Evolutionary conservation across 257 asterid species (phyloP).

Genomic region (Lithospermum erythrorhizon): DNA sequence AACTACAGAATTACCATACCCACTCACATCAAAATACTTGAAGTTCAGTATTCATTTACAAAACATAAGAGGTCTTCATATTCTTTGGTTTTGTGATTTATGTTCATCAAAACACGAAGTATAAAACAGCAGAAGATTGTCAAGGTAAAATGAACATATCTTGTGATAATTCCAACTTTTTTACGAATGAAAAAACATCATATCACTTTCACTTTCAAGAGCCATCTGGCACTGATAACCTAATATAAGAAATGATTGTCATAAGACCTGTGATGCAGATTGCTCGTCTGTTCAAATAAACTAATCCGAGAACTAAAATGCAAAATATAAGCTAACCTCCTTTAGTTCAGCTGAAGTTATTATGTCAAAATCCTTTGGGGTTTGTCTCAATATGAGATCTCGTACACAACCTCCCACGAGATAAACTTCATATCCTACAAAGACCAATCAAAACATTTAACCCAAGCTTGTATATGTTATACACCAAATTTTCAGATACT

Average conservation of each 20-base stretch:
- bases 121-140: too few species aligned
- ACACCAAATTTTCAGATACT: not conserved
- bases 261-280: not conserved
- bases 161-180: not conserved
- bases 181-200: too few species aligned
- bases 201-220: not conserved
- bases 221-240: not conserved
- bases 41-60: too few species aligned
- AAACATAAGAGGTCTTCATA: too few species aligned
- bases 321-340: constrained; percentile 31
- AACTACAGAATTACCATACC: too few species aligned
- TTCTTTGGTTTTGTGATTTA: too few species aligned
- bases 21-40: too few species aligned
- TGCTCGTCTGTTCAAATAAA: not conserved
- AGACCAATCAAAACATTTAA: constrained; percentile 4
- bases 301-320: not conserved
- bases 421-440: constrained; percentile 72
- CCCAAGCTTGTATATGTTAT: not conserved
- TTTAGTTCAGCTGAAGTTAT: constrained; percentile 75
- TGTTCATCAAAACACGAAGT: too few species aligned
- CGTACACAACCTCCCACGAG: constrained; percentile 91
- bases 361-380: constrained; percentile 75
- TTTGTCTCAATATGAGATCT: constrained; percentile 58
- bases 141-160: not conserved
- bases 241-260: too few species aligned